phyloP scores from a whole-genome alignment of 1,284 basidiomycete species.

The Microbotryomycetes sp. region DNA sequence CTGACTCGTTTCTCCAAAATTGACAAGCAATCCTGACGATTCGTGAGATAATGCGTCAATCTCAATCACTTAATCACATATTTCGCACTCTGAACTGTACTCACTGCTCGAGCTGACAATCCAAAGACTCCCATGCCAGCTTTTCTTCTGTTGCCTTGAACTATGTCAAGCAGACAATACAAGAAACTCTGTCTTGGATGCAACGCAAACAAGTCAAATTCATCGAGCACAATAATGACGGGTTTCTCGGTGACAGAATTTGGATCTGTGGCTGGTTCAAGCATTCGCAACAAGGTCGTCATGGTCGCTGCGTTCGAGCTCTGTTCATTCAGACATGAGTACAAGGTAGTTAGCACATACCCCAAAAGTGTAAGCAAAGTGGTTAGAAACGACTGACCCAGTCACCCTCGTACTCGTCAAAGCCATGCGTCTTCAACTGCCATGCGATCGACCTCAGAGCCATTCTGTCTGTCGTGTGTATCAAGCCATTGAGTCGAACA shows the following conservation, averaged over 20 bases:
- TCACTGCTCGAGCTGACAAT: conserved; percentile 62
- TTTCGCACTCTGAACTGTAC: conserved; percentile 22
- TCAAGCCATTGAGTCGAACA: conserved; percentile 74
- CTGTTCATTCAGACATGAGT: too few species aligned
- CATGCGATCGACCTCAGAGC: conserved; percentile 89
- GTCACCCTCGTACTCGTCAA: conserved; percentile 42
- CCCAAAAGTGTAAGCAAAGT: conserved; percentile 43
- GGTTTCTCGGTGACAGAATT: conserved; percentile 52
- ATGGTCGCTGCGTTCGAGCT: conserved; percentile 37
- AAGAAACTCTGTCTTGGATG: conserved; percentile 48
- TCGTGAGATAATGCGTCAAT: neutral
- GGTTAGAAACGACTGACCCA: conserved; percentile 37
- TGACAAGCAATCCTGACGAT: conserved; percentile 66
- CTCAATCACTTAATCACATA: neutral
- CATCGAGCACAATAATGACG: conserved; percentile 74
- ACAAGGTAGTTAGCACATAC: neutral
- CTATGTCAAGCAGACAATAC: conserved; percentile 58
- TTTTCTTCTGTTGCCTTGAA: conserved; percentile 46
- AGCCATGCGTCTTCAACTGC: conserved; percentile 52
- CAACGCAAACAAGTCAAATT: conserved; percentile 82
- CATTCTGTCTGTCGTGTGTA: conserved; percentile 73
- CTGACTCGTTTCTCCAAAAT: conserved; percentile 90
- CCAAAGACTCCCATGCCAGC: conserved; percentile 74
- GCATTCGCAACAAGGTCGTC: conserved; percentile 33
- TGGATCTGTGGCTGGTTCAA: conserved; percentile 26